A percentile compares a stretch with the other conserved stretches of the same genome.
Conservation (phyloP, 2,329 filamentous ascomycete species). For the Albophoma yamanashiensis region DNA sequence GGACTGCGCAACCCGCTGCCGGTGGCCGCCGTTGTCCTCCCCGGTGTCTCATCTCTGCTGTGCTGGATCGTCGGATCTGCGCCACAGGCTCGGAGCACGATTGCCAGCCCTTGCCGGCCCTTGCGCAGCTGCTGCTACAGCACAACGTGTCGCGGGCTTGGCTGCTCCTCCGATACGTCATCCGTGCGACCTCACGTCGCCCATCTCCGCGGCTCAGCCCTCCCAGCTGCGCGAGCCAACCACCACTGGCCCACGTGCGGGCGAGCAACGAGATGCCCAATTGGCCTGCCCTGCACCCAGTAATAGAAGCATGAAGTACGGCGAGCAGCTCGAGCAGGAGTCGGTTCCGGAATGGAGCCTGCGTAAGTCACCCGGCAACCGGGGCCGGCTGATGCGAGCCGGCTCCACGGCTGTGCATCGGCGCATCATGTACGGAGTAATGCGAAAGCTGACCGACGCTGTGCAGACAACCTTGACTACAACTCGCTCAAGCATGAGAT, state of each 20-base stretch:
- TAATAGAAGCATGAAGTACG: constrained; percentile 26
- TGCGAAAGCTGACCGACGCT: background rate
- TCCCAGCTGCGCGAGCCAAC: background rate
- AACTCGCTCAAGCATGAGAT: constrained; percentile 78
- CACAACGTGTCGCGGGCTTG: background rate
- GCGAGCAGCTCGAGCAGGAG: constrained; percentile 53
- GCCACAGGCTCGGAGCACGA: background rate
- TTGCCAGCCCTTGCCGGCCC: background rate
- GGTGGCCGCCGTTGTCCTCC: background rate
- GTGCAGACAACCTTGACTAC: constrained; percentile 74
- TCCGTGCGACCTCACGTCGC: background rate
- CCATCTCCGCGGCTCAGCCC: background rate
- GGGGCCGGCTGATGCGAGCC: too few relatives aligned
- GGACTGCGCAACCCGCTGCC: too few relatives aligned
- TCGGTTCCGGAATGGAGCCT: constrained; percentile 77
- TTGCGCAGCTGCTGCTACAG: background rate
- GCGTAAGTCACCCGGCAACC: constrained; percentile 36
- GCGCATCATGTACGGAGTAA: background rate
- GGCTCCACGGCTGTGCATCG: background rate
- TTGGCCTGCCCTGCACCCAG: background rate
- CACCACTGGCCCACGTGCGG: background rate
- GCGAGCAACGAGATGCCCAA: background rate
- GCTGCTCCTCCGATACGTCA: background rate
- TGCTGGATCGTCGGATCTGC: background rate
- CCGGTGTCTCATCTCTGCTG: background rate